Percentiles rank a stretch among this genome's conserved stretches.
phyloP scores from a whole-genome alignment of 306 rosid species.

The Lupinus albus region DNA sequence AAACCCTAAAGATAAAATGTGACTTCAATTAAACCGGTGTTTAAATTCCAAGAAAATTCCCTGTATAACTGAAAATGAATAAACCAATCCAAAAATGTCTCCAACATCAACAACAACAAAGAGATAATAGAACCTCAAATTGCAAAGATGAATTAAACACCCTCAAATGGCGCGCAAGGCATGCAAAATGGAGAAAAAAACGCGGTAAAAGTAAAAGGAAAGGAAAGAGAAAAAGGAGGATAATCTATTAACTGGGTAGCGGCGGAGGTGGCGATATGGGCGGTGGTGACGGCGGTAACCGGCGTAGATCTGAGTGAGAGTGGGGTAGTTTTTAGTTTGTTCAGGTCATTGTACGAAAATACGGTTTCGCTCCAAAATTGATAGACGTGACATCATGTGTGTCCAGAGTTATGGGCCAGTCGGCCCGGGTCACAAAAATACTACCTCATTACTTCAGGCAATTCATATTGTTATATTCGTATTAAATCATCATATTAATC shows the following conservation, averaged over 20 bases:
- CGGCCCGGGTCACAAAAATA: too few species aligned
- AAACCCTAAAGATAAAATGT: constrained; percentile 12
- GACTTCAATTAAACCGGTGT: constrained; percentile 10
- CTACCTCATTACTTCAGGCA: too few species aligned
- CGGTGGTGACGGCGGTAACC: constrained; percentile 3
- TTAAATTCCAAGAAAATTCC: background rate
- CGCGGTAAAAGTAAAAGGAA: background rate
- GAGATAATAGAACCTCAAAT: background rate
- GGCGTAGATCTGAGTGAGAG: constrained; percentile 27
- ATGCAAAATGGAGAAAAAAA: background rate
- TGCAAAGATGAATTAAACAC: background rate
- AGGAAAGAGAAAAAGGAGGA: background rate
- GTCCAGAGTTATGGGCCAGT: too few species aligned
- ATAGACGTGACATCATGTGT: too few species aligned
- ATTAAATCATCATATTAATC: too few species aligned
- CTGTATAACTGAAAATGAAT: background rate
- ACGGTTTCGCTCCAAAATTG: constrained; percentile 28
- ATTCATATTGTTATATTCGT: too few species aligned
- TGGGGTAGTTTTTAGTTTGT: background rate
- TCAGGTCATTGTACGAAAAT: background rate
- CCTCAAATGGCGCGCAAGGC: constrained; percentile 26
- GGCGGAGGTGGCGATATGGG: background rate
- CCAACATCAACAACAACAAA: constrained; percentile 7
- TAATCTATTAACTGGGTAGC: background rate
- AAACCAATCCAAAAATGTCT: background rate